These are phyloP conservation scores for Phytophthora hybrid DNA, from an alignment of 352 stramenopile species.

Conservation along the genomic window DNA sequence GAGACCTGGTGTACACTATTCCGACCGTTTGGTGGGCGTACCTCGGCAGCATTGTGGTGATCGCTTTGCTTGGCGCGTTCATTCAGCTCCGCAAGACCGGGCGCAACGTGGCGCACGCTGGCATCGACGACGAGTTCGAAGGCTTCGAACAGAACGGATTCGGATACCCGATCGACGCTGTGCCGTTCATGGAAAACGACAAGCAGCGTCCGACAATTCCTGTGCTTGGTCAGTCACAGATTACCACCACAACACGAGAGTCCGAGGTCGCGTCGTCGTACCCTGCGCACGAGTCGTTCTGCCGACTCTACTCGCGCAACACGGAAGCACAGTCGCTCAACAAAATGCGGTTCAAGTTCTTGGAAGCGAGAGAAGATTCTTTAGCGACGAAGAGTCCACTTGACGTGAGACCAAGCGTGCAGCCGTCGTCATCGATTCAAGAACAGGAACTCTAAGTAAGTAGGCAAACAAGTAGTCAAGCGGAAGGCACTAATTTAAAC, in stretches of 20 bases:
- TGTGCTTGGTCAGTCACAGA: conserved; percentile 17
- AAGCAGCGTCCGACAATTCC: conserved; percentile 20
- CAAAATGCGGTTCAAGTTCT: conserved; percentile 30
- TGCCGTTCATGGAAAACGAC: conserved; percentile 34
- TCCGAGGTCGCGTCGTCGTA: conserved; percentile 33
- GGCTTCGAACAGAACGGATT: conserved; percentile 25
- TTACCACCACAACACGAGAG: conserved; percentile 14
- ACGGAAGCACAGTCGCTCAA: conserved; percentile 34
- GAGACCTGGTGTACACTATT: conserved; percentile 39
- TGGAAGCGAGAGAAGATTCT: conserved; percentile 29
- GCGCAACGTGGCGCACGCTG: conserved; percentile 6
- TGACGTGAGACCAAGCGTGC: conserved; percentile 17
- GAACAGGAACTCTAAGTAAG: conserved; percentile 29
- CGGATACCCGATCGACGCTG: conserved; percentile 29
- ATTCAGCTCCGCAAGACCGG: conserved; percentile 45
- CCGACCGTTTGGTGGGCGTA: conserved; percentile 55
- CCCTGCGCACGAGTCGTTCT: conserved; percentile 33
- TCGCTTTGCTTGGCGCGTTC: conserved; percentile 40
- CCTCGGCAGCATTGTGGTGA: conserved; percentile 43
- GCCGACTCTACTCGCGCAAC: conserved; percentile 39
- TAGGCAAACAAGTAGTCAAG: not conserved
- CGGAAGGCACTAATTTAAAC: conserved; percentile 17
- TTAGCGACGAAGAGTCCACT: conserved; percentile 22
- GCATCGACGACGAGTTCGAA: conserved; percentile 31
- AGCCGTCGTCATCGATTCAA: conserved; percentile 5